phyloP scores from a whole-genome alignment of 495 filamentous ascomycete species.

The Immersiella caudata region DNA sequence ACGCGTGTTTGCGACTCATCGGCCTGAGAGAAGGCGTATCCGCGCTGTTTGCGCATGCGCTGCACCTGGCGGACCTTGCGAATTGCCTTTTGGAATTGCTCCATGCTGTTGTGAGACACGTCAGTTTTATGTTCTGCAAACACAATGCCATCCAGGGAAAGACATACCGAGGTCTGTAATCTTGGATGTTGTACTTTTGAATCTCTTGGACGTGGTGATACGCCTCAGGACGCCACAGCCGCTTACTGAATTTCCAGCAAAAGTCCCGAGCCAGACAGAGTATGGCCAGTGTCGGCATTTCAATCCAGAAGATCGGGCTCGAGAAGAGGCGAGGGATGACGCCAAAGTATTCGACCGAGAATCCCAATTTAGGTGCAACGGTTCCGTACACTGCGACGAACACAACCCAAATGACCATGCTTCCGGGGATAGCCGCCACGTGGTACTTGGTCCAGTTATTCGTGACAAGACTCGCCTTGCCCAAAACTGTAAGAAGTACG shows the following conservation, averaged over 20 bases:
- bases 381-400: slow-evolving; percentile 91
- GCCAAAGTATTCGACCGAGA: slow-evolving; percentile 84
- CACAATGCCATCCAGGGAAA: neutral
- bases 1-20: slow-evolving; percentile 94
- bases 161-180: slow-evolving; percentile 84
- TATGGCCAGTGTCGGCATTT: slow-evolving; percentile 76
- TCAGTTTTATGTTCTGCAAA: slow-evolving; percentile 18
- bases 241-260: slow-evolving; percentile 81
- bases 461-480: slow-evolving; percentile 91
- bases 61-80: slow-evolving; percentile 98
- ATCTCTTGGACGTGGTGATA: slow-evolving; percentile 99
- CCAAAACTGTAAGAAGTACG: slow-evolving; percentile 86
- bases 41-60: slow-evolving; percentile 98
- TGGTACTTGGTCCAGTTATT: slow-evolving; percentile 99
- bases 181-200: slow-evolving; percentile 99
- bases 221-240: slow-evolving; percentile 93
- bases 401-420: slow-evolving; percentile 85
- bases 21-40: slow-evolving; percentile 97
- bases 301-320: slow-evolving; percentile 86
- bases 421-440: slow-evolving; percentile 92
- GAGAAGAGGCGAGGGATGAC: slow-evolving; percentile 79
- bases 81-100: slow-evolving; percentile 99
- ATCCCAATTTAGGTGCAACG: slow-evolving; percentile 80
- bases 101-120: slow-evolving; percentile 67
- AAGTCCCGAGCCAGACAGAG: slow-evolving; percentile 90